These are phyloP conservation scores for Cladorrhinum sp. DNA, from an alignment of 2,329 filamentous ascomycete genomes.

Conservation along the genomic window DNA sequence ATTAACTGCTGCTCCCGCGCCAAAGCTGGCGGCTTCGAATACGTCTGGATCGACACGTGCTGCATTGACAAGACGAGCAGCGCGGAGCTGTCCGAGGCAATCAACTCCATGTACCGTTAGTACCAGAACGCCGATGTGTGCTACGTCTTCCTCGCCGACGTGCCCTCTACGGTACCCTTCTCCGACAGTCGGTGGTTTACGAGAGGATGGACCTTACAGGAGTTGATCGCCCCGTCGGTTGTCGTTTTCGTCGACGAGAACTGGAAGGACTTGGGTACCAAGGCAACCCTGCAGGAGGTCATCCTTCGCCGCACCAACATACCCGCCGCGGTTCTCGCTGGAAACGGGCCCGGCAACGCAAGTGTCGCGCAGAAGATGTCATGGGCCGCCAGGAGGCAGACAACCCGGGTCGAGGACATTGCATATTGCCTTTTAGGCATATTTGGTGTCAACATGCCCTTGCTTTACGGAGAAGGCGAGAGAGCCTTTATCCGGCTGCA, in stretches of 20 bases:
- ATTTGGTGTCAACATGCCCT: constrained; percentile 12
- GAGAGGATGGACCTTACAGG: constrained; percentile 18
- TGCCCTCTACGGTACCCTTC: not conserved
- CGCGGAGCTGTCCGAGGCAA: too few species aligned
- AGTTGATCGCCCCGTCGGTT: constrained; percentile 16
- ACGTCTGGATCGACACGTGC: constrained; percentile 25
- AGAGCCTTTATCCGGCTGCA: constrained; percentile 7
- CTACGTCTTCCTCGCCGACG: constrained; percentile 13
- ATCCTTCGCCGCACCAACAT: not conserved
- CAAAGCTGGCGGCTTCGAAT: constrained; percentile 13
- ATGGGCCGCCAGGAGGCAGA: constrained; percentile 9
- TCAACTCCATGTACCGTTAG: too few species aligned
- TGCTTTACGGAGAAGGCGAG: constrained; percentile 8
- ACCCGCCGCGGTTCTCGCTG: not conserved
- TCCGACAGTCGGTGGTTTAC: constrained; percentile 13
- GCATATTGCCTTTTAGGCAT: constrained; percentile 12
- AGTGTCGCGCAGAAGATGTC: constrained; percentile 3
- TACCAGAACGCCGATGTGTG: constrained; percentile 11
- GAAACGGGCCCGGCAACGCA: not conserved
- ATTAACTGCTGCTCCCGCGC: constrained; percentile 19
- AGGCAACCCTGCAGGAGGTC: not conserved
- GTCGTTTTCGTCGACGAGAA: constrained; percentile 5
- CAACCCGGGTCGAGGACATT: constrained; percentile 1
- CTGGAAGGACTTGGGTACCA: not conserved
- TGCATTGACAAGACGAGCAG: too few species aligned